Evolutionary conservation across 805 yeast genomes (phyloP).

Genomic region (Cyberlindnera suaveolens): DNA sequence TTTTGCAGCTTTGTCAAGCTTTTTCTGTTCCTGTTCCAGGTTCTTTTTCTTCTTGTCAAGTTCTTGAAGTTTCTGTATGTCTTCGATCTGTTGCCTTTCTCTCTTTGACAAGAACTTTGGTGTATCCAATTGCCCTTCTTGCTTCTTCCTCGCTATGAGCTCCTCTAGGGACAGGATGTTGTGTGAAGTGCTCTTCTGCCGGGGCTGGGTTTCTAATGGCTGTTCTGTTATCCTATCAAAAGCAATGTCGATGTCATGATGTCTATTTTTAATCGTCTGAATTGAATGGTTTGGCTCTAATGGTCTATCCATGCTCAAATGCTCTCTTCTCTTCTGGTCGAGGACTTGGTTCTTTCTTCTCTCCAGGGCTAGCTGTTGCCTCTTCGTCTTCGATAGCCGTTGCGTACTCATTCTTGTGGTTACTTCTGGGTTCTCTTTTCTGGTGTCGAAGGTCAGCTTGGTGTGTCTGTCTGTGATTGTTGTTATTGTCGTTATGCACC

Average conservation of each 20-base stretch:
- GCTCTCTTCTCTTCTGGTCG: neutral
- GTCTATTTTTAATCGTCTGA: too few relatives aligned
- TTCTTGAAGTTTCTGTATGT: slow-evolving; percentile 17
- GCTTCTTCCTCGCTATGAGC: slow-evolving; percentile 24
- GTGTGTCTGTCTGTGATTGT: too few relatives aligned
- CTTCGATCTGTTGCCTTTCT: slow-evolving; percentile 32
- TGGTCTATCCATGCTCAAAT: neutral
- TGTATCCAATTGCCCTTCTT: slow-evolving; percentile 14
- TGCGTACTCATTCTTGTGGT: neutral
- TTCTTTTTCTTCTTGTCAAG: slow-evolving; percentile 20
- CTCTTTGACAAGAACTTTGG: slow-evolving; percentile 41
- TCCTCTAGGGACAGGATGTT: slow-evolving; percentile 34
- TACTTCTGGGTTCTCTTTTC: too few relatives aligned
- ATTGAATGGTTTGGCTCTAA: too few relatives aligned
- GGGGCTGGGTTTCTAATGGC: neutral
- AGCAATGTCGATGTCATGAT: too few relatives aligned
- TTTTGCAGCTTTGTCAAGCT: slow-evolving; percentile 16
- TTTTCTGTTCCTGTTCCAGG: slow-evolving; percentile 32
- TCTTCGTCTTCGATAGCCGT: slow-evolving; percentile 35
- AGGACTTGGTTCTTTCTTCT: slow-evolving; percentile 10
- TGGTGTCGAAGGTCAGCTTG: too few relatives aligned
- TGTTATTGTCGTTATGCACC: too few relatives aligned
- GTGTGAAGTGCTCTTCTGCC: slow-evolving; percentile 2
- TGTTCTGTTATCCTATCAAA: too few relatives aligned
- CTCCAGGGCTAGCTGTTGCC: slow-evolving; percentile 30